Evolutionary conservation across 1,284 basidiomycete species (phyloP).

Genomic region (Sporisorium reilianum): DNA sequence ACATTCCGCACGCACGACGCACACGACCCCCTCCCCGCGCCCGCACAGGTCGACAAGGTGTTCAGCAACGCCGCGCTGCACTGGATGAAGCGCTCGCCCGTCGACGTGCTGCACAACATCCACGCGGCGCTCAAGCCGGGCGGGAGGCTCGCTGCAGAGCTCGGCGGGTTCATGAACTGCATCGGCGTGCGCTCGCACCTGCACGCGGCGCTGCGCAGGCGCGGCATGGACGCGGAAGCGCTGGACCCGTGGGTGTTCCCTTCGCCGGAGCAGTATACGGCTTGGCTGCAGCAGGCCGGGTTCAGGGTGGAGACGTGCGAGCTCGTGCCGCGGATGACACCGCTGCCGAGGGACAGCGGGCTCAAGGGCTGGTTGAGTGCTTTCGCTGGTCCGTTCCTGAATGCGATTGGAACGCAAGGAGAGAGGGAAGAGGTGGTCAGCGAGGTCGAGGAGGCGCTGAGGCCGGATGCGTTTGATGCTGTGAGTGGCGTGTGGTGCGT

Average conservation of each 20-base stretch:
- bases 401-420: conserved; percentile 15
- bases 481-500: conserved; percentile 25
- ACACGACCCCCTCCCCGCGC: conserved; percentile 6
- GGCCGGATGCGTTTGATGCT: conserved; percentile 28
- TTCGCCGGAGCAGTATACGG: conserved; percentile 15
- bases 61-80: conserved; percentile 52
- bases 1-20: conserved; percentile 27
- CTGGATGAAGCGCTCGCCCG: conserved; percentile 41
- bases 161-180: conserved; percentile 42
- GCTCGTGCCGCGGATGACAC: conserved; percentile 32
- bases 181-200: conserved; percentile 34
- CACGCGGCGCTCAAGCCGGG: conserved; percentile 6
- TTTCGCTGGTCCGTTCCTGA: conserved; percentile 42
- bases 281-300: conserved; percentile 17
- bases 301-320: conserved; percentile 37
- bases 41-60: conserved; percentile 30
- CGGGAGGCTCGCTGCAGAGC: conserved; percentile 36
- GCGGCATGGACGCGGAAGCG: conserved; percentile 13
- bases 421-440: conserved; percentile 19
- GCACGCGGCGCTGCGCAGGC: conserved; percentile 6
- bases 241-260: conserved; percentile 51
- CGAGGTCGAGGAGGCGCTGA: conserved; percentile 26
- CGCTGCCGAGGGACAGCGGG: conserved; percentile 16
- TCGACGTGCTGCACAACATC: conserved; percentile 10
- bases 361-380: conserved; percentile 41